Evolutionary conservation across 768 basidiomycete genomes (phyloP).

Genomic region (Termitomyces sp.): DNA sequence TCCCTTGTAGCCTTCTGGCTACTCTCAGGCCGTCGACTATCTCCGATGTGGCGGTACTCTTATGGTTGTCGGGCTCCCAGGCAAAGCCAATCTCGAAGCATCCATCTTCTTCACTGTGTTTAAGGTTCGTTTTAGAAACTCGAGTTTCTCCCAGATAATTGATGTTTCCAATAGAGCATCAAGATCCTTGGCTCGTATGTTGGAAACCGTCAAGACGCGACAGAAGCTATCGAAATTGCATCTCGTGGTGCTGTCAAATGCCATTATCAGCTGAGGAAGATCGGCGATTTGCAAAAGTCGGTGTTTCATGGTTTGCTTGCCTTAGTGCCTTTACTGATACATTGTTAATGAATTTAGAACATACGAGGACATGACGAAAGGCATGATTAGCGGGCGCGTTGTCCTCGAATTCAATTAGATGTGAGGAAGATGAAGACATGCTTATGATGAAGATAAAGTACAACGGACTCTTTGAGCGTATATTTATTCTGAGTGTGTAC

Average conservation of each 20-base stretch:
- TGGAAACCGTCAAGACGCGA: constrained; percentile 80
- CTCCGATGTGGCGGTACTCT: constrained; percentile 68
- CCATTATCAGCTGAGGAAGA: constrained; percentile 39
- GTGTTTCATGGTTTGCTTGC: constrained; percentile 19
- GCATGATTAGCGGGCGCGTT: constrained; percentile 47
- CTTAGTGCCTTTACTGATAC: not conserved
- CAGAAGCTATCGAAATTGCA: constrained; percentile 78
- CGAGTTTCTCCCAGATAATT: not conserved
- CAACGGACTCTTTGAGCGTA: not conserved
- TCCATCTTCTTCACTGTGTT: constrained; percentile 72
- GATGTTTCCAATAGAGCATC: constrained; percentile 39
- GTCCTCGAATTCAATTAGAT: constrained; percentile 31
- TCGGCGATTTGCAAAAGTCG: constrained; percentile 50
- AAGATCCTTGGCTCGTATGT: constrained; percentile 52
- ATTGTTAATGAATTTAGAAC: constrained; percentile 20
- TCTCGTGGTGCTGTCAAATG: constrained; percentile 67
- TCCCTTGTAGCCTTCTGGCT: constrained; percentile 28
- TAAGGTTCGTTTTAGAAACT: constrained; percentile 33
- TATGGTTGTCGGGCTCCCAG: constrained; percentile 78
- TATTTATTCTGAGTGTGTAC: not conserved
- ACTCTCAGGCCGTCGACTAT: constrained; percentile 66
- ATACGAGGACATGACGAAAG: constrained; percentile 36
- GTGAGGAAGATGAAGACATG: not conserved
- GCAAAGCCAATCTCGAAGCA: constrained; percentile 51
- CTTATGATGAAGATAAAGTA: not conserved